phyloP scores from a whole-genome alignment of 2,329 filamentous ascomycete genomes.

The Pseudogymnoascus sp. region DNA sequence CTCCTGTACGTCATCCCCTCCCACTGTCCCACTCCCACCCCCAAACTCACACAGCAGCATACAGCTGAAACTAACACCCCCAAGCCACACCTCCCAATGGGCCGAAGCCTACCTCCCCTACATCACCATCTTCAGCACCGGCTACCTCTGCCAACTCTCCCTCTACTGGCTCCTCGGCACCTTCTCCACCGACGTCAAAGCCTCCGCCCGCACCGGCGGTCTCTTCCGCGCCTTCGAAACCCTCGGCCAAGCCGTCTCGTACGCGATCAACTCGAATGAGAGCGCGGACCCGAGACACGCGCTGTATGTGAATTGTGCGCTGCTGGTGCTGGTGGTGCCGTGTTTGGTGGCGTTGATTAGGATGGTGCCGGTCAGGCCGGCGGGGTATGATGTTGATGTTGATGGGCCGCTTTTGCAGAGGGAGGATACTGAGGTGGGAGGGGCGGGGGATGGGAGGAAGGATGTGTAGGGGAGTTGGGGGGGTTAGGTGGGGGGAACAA shows the following conservation, averaged over 20 bases:
- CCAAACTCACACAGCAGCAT: neutral
- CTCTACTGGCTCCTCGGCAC: constrained; percentile 33
- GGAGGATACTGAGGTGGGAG: neutral
- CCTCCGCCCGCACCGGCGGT: constrained; percentile 25
- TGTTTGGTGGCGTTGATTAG: constrained; percentile 13
- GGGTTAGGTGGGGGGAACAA: neutral
- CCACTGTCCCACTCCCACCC: neutral
- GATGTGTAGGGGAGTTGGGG: neutral
- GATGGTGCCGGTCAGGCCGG: constrained; percentile 12
- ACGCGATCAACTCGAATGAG: constrained; percentile 24
- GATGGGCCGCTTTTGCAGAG: neutral
- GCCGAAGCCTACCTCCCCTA: constrained; percentile 17
- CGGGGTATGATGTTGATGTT: constrained; percentile 10
- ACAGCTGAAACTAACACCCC: neutral
- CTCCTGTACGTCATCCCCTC: constrained; percentile 8
- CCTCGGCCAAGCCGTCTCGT: constrained; percentile 26
- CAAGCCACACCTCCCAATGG: constrained; percentile 7
- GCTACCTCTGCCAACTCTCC: constrained; percentile 16
- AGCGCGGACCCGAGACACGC: constrained; percentile 9
- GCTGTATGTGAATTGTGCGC: constrained; percentile 15
- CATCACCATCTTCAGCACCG: constrained; percentile 15
- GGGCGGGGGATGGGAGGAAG: neutral
- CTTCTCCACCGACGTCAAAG: constrained; percentile 29
- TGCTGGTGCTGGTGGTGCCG: constrained; percentile 12
- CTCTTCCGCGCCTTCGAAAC: constrained; percentile 25